A percentile compares a stretch with the other conserved stretches of the same genome.
phyloP scores from a whole-genome alignment of 352 stramenopile species.

The Halophytophthora batemanensis region DNA sequence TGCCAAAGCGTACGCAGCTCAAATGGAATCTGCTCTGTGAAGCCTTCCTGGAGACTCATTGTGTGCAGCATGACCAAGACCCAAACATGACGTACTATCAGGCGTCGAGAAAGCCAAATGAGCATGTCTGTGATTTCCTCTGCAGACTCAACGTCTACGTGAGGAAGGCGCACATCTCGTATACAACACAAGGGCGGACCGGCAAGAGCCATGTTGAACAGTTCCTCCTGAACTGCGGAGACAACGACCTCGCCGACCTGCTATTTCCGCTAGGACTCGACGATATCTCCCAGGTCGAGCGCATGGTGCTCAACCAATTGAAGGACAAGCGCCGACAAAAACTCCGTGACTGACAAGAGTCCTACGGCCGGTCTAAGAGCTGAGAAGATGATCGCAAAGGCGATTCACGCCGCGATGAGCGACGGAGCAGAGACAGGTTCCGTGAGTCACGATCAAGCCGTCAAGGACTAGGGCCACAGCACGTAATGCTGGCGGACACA shows the following conservation, averaged over 20 bases:
- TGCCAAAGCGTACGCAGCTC: background rate
- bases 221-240: too few species aligned
- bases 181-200: too few species aligned
- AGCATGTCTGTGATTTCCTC: too few species aligned
- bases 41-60: slow-evolving; percentile 2
- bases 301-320: background rate
- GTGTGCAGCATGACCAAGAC: background rate
- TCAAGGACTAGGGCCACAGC: too few species aligned
- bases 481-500: too few species aligned
- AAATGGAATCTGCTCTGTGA: slow-evolving; percentile 1
- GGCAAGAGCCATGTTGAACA: too few species aligned
- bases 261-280: background rate
- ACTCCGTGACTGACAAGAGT: background rate
- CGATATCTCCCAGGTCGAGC: background rate
- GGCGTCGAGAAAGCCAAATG: too few species aligned
- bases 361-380: background rate
- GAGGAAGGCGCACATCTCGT: too few species aligned
- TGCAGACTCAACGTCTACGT: too few species aligned
- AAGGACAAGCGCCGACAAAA: background rate
- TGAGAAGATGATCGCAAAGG: background rate
- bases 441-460: too few species aligned
- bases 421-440: too few species aligned
- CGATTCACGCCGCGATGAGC: background rate
- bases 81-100: background rate
- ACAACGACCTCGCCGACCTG: background rate